Base-by-base conservation (phyloP, 2,329 filamentous ascomycete species). In the Botryotinia calthae region DNA sequence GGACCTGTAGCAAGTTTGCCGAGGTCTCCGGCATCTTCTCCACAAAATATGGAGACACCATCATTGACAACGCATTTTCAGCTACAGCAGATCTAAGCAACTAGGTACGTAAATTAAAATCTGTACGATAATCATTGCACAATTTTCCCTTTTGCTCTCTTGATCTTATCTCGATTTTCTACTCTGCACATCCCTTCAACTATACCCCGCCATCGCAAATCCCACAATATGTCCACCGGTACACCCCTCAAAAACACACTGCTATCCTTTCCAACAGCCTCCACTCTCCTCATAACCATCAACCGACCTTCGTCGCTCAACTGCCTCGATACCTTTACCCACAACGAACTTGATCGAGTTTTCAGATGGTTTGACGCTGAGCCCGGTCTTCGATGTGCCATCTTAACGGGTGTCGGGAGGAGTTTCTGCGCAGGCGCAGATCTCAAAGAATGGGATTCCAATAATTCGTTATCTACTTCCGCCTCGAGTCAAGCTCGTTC, bases 361-460 rank as follows among this genome's bases (percentile, higher is more conserved):
- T 90, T 85, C 84, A 79, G 82, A 25, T 91, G 88, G 86, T 91
- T 87, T 80, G 90, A 93, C 78, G 79, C 78, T n/a, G 86, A 92
- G 80, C 86, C 89, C 1, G 81, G 81, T 1, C 84, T 80, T 64
- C 86, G 87, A 63, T 89, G 88, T 78, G 89, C 88, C 63, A 84
- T 93, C 3, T 79, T 93, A 63, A 91, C 90, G 0, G 90, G 90
- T 31, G 82, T 83, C 0, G 90, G 89, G 0, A 83, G 88, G 16
- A 89, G 89, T 0, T 93, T 93, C 78, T 92, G 89, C 80, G 89
- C 90, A 0, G 90, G 90, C 25, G 89, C 89, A 48, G 90, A 92
- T 78, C 84, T 93, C 28, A 89, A 89, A 80, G 89, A 91, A 82
- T 91, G 65, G 71, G 65, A 62, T 20, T 44, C 20, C 42, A 72